Percentiles rank a stretch among this genome's conserved stretches.
Evolutionary conservation across 2,329 filamentous ascomycete species (phyloP).

Genomic region (Stemphylium beticola): DNA sequence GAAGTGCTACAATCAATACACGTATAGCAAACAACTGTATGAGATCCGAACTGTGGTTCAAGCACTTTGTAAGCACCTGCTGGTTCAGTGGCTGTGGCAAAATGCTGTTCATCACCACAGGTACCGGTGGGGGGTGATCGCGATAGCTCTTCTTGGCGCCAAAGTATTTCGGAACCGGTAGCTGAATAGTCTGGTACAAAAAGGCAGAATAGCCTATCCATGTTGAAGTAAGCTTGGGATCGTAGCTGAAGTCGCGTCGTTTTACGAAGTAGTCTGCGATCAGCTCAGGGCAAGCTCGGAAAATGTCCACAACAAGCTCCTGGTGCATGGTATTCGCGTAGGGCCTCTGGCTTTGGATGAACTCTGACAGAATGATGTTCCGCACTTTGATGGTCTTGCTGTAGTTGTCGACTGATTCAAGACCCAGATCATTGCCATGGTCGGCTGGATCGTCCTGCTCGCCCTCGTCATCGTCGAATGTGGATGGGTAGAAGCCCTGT

Average conservation of each 20-base stretch:
- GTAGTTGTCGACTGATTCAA: conserved; percentile 74
- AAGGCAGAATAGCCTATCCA: conserved; percentile 96
- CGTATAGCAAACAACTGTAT: conserved; percentile 84
- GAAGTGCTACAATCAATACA: conserved; percentile 77
- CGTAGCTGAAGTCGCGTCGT: conserved; percentile 78
- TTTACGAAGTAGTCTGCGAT: conserved; percentile 85
- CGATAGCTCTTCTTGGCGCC: conserved; percentile 70
- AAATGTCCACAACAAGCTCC: conserved; percentile 80
- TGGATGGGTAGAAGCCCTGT: conserved; percentile 83
- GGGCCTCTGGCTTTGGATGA: conserved; percentile 79
- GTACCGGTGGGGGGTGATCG: conserved; percentile 75
- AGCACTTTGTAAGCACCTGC: conserved; percentile 77
- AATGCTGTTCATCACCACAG: conserved; percentile 82
- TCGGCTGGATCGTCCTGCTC: conserved; percentile 51
- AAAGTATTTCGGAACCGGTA: conserved; percentile 75
- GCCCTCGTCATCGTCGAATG: conserved; percentile 63
- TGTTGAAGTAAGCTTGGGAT: conserved; percentile 88
- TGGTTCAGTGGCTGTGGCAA: conserved; percentile 82
- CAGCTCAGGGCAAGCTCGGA: conserved; percentile 81
- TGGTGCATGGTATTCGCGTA: conserved; percentile 82
- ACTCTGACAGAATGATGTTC: conserved; percentile 79
- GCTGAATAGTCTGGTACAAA: conserved; percentile 78
- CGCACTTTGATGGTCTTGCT: conserved; percentile 75
- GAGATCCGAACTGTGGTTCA: conserved; percentile 78
- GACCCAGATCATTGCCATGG: conserved; percentile 64